Evolutionary conservation across 164 flowering plant genomes (phyloP).

Genomic region (Nymphaea colorata): DNA sequence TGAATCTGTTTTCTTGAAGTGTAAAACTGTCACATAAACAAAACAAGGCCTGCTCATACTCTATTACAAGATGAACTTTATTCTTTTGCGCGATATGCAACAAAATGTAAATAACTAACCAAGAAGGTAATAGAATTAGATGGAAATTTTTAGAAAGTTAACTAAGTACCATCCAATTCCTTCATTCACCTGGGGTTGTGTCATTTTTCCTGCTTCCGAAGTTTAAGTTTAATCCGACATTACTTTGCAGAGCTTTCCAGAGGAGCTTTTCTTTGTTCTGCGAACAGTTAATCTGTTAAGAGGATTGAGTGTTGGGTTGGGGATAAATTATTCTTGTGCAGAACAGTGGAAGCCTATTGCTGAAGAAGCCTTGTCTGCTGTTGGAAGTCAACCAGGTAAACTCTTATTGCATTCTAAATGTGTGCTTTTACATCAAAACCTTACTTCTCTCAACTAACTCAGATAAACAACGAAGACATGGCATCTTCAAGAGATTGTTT

Average conservation of each 20-base stretch:
- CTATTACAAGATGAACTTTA: no score
- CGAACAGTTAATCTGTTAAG: conserved; percentile 80
- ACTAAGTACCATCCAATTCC: no score
- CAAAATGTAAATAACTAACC: no score
- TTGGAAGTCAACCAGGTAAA: neutral
- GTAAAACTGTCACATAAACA: no score
- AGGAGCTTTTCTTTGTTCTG: conserved; percentile 84
- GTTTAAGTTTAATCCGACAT: no score
- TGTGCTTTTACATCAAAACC: neutral
- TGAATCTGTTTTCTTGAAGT: no score
- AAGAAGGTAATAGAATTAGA: no score
- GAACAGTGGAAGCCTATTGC: conserved; percentile 95
- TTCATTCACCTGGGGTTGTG: no score
- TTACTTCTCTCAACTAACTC: neutral
- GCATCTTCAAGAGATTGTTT: neutral
- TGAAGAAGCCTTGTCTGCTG: conserved; percentile 53
- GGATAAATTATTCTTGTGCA: conserved; percentile 80
- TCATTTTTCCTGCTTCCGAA: no score
- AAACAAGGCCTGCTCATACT: no score
- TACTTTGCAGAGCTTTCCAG: conserved; percentile 45
- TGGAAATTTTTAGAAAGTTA: no score
- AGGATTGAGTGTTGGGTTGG: conserved; percentile 92
- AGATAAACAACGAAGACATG: neutral
- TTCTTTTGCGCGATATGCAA: no score
- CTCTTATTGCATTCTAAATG: neutral